Evolutionary conservation across 1,139 yeast genomes (phyloP).

Genomic region (Arxiozyma slooffiae): DNA sequence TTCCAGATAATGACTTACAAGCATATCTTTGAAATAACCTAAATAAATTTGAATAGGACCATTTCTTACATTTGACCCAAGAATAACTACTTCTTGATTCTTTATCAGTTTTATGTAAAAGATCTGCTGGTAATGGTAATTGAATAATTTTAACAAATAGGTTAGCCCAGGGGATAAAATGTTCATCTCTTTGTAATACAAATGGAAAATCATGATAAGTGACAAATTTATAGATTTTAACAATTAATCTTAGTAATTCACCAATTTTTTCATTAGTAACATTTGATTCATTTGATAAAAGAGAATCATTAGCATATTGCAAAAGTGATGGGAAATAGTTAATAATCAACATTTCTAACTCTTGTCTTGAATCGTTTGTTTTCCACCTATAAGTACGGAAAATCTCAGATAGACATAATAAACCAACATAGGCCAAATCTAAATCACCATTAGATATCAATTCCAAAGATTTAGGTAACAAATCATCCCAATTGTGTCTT

Average conservation of each 20-base stretch:
- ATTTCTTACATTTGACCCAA: slow-evolving; percentile 76
- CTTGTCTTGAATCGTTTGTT: slow-evolving; percentile 47
- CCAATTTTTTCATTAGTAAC: slow-evolving; percentile 43
- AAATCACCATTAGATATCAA: slow-evolving; percentile 48
- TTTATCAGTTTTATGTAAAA: slow-evolving; percentile 38
- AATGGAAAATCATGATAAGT: slow-evolving; percentile 72
- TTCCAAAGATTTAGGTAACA: slow-evolving; percentile 49
- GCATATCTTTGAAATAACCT: slow-evolving; percentile 73
- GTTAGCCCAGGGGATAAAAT: slow-evolving; percentile 63
- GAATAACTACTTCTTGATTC: slow-evolving; percentile 42
- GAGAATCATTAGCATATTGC: slow-evolving; percentile 49
- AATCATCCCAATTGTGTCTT: slow-evolving; percentile 50
- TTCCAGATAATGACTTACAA: slow-evolving; percentile 40
- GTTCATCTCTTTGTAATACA: slow-evolving; percentile 50
- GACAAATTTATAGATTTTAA: slow-evolving; percentile 74
- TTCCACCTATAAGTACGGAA: slow-evolving; percentile 72
- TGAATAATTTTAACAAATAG: slow-evolving; percentile 64
- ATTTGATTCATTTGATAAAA: slow-evolving; percentile 30
- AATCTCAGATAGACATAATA: slow-evolving; percentile 65
- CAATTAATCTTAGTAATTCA: slow-evolving; percentile 65
- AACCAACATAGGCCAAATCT: slow-evolving; percentile 61
- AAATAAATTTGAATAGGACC: slow-evolving; percentile 76
- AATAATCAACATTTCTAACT: slow-evolving; percentile 50
- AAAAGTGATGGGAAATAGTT: slow-evolving; percentile 63
- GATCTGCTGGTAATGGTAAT: slow-evolving; percentile 44